Evolutionary conservation across 148 eudicot species (phyloP).

Genomic region (Selenicereus undatus): DNA sequence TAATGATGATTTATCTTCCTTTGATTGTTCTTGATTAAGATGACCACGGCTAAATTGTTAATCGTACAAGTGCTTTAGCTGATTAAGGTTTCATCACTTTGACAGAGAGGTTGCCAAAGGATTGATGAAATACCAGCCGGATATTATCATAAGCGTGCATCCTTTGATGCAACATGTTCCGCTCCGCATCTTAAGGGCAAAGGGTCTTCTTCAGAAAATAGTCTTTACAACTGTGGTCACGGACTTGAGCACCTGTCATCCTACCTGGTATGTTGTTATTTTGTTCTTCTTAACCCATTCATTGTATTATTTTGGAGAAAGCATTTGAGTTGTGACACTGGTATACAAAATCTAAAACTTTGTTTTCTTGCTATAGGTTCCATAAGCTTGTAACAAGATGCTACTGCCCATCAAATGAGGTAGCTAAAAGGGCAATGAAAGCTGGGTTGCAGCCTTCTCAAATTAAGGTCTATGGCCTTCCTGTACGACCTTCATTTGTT

Average conservation of each 20-base stretch:
- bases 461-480: conserved; percentile 93
- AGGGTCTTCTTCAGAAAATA: conserved; percentile 81
- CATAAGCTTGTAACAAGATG: conserved; percentile 99
- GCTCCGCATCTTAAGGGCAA: conserved; percentile 80
- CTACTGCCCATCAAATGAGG: conserved; percentile 94
- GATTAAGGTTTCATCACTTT: conserved; percentile 9
- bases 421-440: conserved; percentile 76
- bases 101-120: conserved; percentile 91
- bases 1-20: not conserved
- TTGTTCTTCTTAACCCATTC: not conserved
- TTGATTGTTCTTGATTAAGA: not conserved
- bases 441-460: conserved; percentile 86
- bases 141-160: conserved; percentile 96
- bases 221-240: conserved; percentile 92
- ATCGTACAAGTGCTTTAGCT: conserved; percentile 3
- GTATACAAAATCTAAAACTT: not conserved
- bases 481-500: conserved; percentile 94
- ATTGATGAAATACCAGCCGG: conserved; percentile 93
- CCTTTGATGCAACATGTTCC: conserved; percentile 99
- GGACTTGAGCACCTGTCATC: conserved; percentile 95
- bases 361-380: conserved; percentile 52
- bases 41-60: not conserved
- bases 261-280: conserved; percentile 65
- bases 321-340: not conserved
- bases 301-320: not conserved